phyloP scores from a whole-genome alignment of 495 filamentous ascomycete species.

The Penicillium chermesinum region DNA sequence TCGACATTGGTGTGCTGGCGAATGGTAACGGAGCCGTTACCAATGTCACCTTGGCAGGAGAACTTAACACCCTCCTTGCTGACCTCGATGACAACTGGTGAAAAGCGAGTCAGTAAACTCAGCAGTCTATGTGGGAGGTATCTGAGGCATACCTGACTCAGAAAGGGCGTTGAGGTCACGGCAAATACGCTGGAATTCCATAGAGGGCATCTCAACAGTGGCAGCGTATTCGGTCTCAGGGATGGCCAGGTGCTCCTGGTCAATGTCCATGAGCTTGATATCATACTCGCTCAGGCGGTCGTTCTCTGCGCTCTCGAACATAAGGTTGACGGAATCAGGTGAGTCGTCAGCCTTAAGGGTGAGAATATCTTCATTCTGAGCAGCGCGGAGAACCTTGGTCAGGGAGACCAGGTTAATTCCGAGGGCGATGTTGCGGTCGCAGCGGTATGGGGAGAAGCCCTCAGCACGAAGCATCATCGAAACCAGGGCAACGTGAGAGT shows the following conservation, averaged over 20 bases:
- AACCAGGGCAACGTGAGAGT: constrained; percentile 97
- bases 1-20: constrained; percentile 87
- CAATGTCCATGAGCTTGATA: constrained; percentile 99
- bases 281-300: constrained; percentile 97
- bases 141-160: constrained; percentile 96
- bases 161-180: constrained; percentile 84
- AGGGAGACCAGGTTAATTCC: constrained; percentile 95
- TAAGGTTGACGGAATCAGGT: constrained; percentile 88
- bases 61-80: constrained; percentile 98
- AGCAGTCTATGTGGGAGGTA: no score
- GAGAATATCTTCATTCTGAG: constrained; percentile 90
- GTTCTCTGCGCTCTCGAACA: constrained; percentile 86
- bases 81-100: constrained; percentile 96
- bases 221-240: constrained; percentile 97
- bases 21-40: constrained; percentile 87
- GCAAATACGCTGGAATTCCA: constrained; percentile 93
- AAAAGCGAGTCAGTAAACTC: no score
- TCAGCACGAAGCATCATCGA: constrained; percentile 98
- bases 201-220: constrained; percentile 78
- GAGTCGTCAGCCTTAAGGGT: constrained; percentile 97
- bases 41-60: constrained; percentile 89
- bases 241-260: constrained; percentile 98
- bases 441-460: constrained; percentile 93
- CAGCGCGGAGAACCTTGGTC: constrained; percentile 93
- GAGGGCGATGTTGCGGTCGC: constrained; percentile 97